These are phyloP conservation scores for Arthroderma uncinatum DNA, from an alignment of 2,329 filamentous ascomycete species.

Conservation along the genomic window DNA sequence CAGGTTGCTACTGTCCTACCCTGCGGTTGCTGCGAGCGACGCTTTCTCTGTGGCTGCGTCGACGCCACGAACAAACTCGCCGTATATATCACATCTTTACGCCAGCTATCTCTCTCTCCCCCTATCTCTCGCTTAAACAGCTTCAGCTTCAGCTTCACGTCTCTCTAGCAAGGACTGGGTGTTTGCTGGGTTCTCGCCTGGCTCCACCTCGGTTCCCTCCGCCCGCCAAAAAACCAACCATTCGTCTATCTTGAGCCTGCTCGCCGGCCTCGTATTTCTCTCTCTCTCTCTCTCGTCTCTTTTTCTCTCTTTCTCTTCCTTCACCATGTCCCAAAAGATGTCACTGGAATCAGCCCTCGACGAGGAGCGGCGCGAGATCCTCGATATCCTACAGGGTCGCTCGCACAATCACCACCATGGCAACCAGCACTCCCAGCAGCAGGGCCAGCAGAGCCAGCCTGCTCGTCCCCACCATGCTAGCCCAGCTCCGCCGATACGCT, in stretches of 20 bases:
- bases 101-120: no score
- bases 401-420: background rate
- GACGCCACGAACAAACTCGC: background rate
- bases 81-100: no score
- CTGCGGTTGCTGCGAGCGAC: background rate
- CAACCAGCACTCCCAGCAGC: conserved; percentile 18
- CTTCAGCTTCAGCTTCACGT: no score
- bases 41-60: background rate
- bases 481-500: conserved; percentile 56
- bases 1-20: background rate
- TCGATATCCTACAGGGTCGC: conserved; percentile 53
- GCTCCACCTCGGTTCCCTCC: background rate
- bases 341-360: conserved; percentile 67
- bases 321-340: conserved; percentile 39
- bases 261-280: background rate
- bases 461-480: conserved; percentile 44
- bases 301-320: background rate
- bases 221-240: background rate
- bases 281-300: background rate
- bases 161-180: no score
- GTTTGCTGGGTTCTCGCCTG: background rate
- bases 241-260: background rate
- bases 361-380: conserved; percentile 63
- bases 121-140: no score
- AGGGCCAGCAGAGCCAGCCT: conserved; percentile 20